phyloP scores from a whole-genome alignment of 768 basidiomycete species.

The Leccinum longicurvipes region DNA sequence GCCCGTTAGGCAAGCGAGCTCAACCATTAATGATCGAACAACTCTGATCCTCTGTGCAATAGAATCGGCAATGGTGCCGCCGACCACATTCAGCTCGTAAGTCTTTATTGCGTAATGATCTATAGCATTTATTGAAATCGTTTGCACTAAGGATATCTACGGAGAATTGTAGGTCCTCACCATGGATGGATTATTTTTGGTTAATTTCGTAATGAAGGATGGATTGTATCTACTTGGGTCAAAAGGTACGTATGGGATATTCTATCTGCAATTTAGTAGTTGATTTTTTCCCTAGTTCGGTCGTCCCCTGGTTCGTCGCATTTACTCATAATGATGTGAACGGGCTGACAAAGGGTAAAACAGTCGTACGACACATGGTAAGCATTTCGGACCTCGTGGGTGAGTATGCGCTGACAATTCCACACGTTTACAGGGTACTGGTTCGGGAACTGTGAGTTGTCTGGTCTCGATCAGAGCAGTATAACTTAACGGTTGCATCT shows the following conservation, averaged over 20 bases:
- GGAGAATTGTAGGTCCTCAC: constrained; percentile 67
- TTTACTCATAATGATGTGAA: neutral
- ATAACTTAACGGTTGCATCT: neutral
- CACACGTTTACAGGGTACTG: constrained; percentile 47
- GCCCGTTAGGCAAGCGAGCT: constrained; percentile 56
- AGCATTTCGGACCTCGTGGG: constrained; percentile 6
- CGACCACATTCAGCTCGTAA: constrained; percentile 84
- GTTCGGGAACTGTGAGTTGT: constrained; percentile 69
- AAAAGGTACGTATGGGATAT: constrained; percentile 59
- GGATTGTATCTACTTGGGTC: constrained; percentile 96
- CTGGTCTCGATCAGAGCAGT: neutral
- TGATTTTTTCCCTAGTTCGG: constrained; percentile 53
- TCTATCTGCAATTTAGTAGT: neutral
- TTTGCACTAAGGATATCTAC: constrained; percentile 79
- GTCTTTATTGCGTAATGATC: constrained; percentile 11
- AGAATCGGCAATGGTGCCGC: constrained; percentile 95
- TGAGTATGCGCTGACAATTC: constrained; percentile 2
- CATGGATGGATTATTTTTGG: neutral
- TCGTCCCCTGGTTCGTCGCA: constrained; percentile 60
- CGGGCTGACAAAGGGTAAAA: constrained; percentile 1
- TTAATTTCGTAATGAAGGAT: constrained; percentile 44
- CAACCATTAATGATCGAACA: neutral
- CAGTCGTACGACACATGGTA: constrained; percentile 62
- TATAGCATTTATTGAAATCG: neutral
- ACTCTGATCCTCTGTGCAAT: constrained; percentile 1